These are phyloP conservation scores for Silene noctiflora DNA, from an alignment of 179 eudicot genomes.

Conservation along the genomic window DNA sequence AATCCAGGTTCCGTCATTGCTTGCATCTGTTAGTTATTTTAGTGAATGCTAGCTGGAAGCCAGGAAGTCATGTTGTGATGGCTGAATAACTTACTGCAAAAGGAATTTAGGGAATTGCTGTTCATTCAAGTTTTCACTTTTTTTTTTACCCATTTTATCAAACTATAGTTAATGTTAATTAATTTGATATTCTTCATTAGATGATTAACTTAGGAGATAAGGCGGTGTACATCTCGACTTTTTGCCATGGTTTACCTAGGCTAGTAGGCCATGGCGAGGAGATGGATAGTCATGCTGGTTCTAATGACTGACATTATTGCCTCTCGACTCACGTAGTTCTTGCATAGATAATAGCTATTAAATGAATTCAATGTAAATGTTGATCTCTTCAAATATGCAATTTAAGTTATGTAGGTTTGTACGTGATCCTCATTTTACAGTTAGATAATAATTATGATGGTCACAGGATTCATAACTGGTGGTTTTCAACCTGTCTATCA, in stretches of 20 bases:
- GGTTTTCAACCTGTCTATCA: neutral
- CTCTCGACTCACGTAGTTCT: neutral
- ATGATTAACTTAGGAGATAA: neutral
- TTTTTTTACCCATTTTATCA: neutral
- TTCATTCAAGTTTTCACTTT: neutral
- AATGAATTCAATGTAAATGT: neutral
- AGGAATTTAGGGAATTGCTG: neutral
- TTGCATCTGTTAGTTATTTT: constrained; percentile 1
- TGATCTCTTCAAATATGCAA: neutral
- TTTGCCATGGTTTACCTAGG: neutral
- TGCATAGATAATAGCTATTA: constrained; percentile 8
- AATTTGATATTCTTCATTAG: neutral
- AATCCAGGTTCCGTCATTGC: too few relatives aligned
- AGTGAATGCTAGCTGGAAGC: neutral
- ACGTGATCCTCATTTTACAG: constrained; percentile 18
- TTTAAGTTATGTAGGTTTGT: constrained; percentile 14
- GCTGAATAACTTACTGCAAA: neutral
- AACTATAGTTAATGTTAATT: too few relatives aligned
- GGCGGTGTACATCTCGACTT: neutral
- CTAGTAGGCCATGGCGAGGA: neutral
- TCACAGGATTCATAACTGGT: constrained; percentile 18
- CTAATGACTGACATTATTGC: neutral
- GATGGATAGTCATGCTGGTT: neutral
- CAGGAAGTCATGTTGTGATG: neutral
- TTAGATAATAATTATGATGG: constrained; percentile 7